Evolutionary conservation across 352 stramenopile genomes (phyloP), one percentile per base, ranked within the genome.

Genomic region (Pythium vanterpoolii): DNA sequence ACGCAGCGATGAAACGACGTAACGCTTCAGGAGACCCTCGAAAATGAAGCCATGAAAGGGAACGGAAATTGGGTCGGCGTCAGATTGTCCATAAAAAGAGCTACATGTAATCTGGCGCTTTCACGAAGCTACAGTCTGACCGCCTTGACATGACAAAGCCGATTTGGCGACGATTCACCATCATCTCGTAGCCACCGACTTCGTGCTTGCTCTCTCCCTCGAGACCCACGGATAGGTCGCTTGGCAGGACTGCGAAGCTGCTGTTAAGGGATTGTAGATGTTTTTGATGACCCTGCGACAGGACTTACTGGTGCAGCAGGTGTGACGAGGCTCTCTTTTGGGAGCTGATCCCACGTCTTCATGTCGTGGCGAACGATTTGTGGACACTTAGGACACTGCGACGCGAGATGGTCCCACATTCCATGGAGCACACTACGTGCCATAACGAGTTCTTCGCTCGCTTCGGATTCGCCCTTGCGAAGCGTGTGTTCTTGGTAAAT

Each of bases 331-430:
- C 33, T 61, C 31, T 60, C 60, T 14, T 43, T 44, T 1, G 53
- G 53, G 11, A 69, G 16, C 13, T 19, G 51, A 19, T 31, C 39
- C 61, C 54, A 64, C 31, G 40, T 44, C 53, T 60, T 50, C 61
- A 69, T 64, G 18, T 69, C 47, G 14, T 48, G 47, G 23, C 42
- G 55, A 3, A 60, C 48, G n/a, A 46, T 47, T 6, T 46, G 13
- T 1, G 61, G 28, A 26, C 61, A 69, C 1, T 38, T 14, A 0
- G 19, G 14, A 23, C 61, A 69, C 5, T 44, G 10, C 11, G 34
- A 23, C 4, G 26, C 36, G 19, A 69, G 61, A 45, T 69, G 61
- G 16, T 52, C 38, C 54, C 42, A 57, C 61, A 64, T 60, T 19
- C 45, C 31, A 26, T 62, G 60, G 28, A 69, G 27, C 43, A 56